Base-by-base conservation (phyloP, 805 yeast genomes). In the Tetrapisispora iriomotensis region DNA sequence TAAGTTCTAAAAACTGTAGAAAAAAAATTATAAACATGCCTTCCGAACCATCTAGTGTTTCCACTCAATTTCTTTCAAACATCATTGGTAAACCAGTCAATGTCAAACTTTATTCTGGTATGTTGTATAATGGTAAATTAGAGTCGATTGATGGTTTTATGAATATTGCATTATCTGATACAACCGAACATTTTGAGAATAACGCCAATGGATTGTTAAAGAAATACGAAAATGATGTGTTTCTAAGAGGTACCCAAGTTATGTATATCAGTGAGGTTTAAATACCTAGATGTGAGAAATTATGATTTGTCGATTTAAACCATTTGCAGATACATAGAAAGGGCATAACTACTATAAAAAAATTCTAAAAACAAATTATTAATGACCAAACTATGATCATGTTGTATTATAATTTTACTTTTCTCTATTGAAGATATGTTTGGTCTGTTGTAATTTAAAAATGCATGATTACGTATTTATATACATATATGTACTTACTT, bases 141-240 rank as follows among this genome's bases (percentile, higher is more conserved):
- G 90, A 84, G 50, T 84, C 96, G 29, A 88, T 92, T 42, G 98
- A 92, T 58, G 97, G 97, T 8, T 92, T 79, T 66, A 87, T 92
- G 96, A 92, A 92, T 63, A 81, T 92, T 36, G 94, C 90, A 2
- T 70, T 92, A 47, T 86, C 82, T 40, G 72, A 78, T 44, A 77
- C 94, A 4, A 69, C 75, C 34, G 98, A 92, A 39, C 64, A 59
- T 40, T 60, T 56, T 36, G 64, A 60, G 38, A 53, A 45, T 25
- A 49, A 47, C 14, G 45, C 46, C 9, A 57, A 59, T 37, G 63
- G 62, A 7, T 42, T 57, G 13, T 41, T 61, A 21, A 56, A 50
- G 26, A 53, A 48, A 20, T 61, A 60, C 34, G 47, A 50, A 27
- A 53, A 53, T 20, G 65, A 61, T 29, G 60, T 60, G 3, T 60